Conservation (phyloP, 2,329 filamentous ascomycete species). For the Lasiodiplodia sp. region DNA sequence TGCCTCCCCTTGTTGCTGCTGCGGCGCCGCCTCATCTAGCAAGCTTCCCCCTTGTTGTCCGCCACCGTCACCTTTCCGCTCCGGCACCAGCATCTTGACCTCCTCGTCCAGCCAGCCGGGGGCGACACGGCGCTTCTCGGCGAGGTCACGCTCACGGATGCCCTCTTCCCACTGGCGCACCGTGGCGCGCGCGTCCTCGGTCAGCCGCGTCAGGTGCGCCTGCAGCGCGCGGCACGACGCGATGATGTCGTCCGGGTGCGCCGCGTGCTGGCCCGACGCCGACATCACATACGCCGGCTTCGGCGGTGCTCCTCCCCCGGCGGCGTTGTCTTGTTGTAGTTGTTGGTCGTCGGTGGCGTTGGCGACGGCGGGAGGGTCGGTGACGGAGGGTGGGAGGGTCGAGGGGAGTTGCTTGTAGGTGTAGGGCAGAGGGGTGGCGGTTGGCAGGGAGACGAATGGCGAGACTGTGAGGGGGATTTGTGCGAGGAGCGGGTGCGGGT, state of each 20-base stretch:
- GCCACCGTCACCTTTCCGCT: constrained; percentile 51
- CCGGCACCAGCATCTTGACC: constrained; percentile 69
- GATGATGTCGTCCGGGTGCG: constrained; percentile 86
- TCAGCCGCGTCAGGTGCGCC: constrained; percentile 74
- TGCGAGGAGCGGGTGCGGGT: constrained; percentile 83
- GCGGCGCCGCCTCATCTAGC: constrained; percentile 27
- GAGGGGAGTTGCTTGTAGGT: constrained; percentile 92
- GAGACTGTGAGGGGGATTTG: constrained; percentile 94
- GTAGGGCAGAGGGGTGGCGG: constrained; percentile 90
- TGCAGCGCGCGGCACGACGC: constrained; percentile 81
- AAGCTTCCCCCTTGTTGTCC: constrained; percentile 1
- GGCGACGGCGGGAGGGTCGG: constrained; percentile 61
- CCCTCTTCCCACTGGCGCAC: constrained; percentile 74
- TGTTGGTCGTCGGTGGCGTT: constrained; percentile 59
- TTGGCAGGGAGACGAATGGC: constrained; percentile 89
- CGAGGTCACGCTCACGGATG: constrained; percentile 70
- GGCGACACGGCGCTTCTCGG: constrained; percentile 80
- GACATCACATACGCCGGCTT: constrained; percentile 74
- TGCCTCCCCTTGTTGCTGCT: constrained; percentile 40
- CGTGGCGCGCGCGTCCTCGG: constrained; percentile 71
- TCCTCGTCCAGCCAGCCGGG: constrained; percentile 82
- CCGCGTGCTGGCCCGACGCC: constrained; percentile 72
- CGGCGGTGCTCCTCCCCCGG: not conserved
- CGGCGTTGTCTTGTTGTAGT: not conserved
- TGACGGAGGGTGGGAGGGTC: constrained; percentile 77